Evolutionary conservation across 2,329 filamentous ascomycete genomes (phyloP).

Genomic region (Venturia nashicola): DNA sequence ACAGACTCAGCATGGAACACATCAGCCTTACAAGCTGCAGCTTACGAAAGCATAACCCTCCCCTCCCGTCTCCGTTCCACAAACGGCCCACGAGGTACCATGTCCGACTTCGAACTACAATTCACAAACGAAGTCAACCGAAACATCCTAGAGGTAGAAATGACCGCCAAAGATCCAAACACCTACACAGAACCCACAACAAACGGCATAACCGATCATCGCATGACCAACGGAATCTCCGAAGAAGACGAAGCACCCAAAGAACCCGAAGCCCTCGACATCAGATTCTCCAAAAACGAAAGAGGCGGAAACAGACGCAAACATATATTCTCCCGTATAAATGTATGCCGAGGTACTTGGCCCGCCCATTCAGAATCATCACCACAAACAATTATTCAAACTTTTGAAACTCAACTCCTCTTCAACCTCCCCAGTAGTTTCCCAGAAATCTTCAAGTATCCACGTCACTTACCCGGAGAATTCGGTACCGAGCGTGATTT

Average conservation of each 20-base stretch:
- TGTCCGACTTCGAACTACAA: conserved; percentile 52
- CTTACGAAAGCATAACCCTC: conserved; percentile 67
- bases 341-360: background rate
- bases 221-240: conserved; percentile 8
- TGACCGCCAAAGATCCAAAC: conserved; percentile 42
- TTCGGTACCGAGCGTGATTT: background rate
- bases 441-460: conserved; percentile 56
- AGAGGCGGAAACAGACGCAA: background rate
- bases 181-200: background rate
- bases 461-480: conserved; percentile 20
- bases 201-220: conserved; percentile 1
- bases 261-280: conserved; percentile 8
- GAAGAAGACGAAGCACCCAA: conserved; percentile 4
- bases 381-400: background rate
- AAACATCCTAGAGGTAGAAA: conserved; percentile 61
- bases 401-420: conserved; percentile 28
- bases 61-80: conserved; percentile 46
- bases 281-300: background rate
- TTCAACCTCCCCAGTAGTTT: conserved; percentile 79
- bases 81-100: conserved; percentile 30
- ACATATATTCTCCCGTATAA: conserved; percentile 5
- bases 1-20: conserved; percentile 62
- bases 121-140: conserved; percentile 70
- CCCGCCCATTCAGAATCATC: background rate
- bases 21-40: conserved; percentile 62